phyloP scores from a whole-genome alignment of 2,329 filamentous ascomycete genomes.

The Epichloe elymi region DNA sequence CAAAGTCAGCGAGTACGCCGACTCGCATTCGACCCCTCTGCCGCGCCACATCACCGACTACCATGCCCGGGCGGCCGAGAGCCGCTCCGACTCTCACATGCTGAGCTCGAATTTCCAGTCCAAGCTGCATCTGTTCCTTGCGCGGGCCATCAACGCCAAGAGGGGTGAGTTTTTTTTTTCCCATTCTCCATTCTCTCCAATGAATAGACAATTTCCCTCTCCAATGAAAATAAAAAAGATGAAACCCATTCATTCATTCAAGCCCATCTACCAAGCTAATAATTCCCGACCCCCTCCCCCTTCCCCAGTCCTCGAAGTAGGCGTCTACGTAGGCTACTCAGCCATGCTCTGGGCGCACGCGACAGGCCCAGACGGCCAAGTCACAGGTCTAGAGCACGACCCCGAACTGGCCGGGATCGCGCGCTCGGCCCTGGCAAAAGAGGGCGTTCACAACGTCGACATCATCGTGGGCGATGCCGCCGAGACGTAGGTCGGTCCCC shows the following conservation, averaged over 20 bases:
- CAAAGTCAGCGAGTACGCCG: constrained; percentile 30
- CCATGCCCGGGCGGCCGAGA: constrained; percentile 20
- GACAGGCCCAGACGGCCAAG: constrained; percentile 28
- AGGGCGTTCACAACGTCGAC: constrained; percentile 31
- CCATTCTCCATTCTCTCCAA: no score
- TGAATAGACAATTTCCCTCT: no score
- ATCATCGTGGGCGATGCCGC: constrained; percentile 33
- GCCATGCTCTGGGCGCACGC: constrained; percentile 34
- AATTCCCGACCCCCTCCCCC: background rate
- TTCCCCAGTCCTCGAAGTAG: constrained; percentile 31
- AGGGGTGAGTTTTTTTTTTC: constrained; percentile 15
- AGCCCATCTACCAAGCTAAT: background rate
- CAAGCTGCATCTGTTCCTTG: constrained; percentile 27
- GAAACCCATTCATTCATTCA: no score
- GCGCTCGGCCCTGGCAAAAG: constrained; percentile 23
- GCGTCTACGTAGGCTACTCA: constrained; percentile 37
- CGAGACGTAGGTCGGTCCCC: constrained; percentile 24
- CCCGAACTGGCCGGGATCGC: constrained; percentile 30
- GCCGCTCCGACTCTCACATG: constrained; percentile 19
- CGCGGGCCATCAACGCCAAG: constrained; percentile 27
- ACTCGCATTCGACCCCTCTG: constrained; percentile 26
- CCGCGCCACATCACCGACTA: constrained; percentile 29
- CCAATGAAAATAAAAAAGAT: no score
- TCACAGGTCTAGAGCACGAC: constrained; percentile 32
- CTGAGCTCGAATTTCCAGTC: constrained; percentile 30